Percentiles rank a stretch among this genome's conserved stretches.
phyloP scores from a whole-genome alignment of 805 yeast genomes.

The Saturnispora zaruensis region DNA sequence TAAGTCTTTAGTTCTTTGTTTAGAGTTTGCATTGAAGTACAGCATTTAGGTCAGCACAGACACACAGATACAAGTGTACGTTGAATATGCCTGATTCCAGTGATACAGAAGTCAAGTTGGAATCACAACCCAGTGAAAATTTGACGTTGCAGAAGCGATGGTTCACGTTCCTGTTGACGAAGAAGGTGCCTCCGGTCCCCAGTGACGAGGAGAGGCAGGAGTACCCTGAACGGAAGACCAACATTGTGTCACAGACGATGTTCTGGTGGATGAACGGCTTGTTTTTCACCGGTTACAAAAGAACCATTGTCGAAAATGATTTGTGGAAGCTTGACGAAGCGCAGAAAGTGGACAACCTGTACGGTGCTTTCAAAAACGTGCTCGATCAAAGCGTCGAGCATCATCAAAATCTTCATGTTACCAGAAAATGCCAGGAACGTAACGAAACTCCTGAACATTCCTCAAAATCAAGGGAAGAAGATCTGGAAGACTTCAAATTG shows the following conservation, averaged over 20 bases:
- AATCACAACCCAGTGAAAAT: slow-evolving; percentile 5
- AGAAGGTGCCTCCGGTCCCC: slow-evolving; percentile 43
- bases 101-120: neutral
- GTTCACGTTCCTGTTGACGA: slow-evolving; percentile 43
- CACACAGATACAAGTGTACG: too few relatives aligned
- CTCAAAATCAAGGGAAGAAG: slow-evolving; percentile 14
- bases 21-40: neutral
- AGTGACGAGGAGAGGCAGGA: slow-evolving; percentile 39
- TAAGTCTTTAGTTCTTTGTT: neutral
- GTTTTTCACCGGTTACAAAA: slow-evolving; percentile 57
- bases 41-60: neutral
- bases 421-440: slow-evolving; percentile 24
- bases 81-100: neutral
- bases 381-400: slow-evolving; percentile 26
- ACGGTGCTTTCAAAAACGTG: slow-evolving; percentile 29
- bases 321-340: slow-evolving; percentile 39
- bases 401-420: slow-evolving; percentile 13
- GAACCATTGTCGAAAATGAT: slow-evolving; percentile 62
- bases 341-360: slow-evolving; percentile 35
- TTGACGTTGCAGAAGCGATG: slow-evolving; percentile 34
- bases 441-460: slow-evolving; percentile 18
- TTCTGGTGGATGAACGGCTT: slow-evolving; percentile 67
- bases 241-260: slow-evolving; percentile 36
- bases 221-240: slow-evolving; percentile 40
- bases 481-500: slow-evolving; percentile 20